Base-by-base conservation (phyloP, 2,329 filamentous ascomycete species). In the Fusarium stilboides region DNA sequence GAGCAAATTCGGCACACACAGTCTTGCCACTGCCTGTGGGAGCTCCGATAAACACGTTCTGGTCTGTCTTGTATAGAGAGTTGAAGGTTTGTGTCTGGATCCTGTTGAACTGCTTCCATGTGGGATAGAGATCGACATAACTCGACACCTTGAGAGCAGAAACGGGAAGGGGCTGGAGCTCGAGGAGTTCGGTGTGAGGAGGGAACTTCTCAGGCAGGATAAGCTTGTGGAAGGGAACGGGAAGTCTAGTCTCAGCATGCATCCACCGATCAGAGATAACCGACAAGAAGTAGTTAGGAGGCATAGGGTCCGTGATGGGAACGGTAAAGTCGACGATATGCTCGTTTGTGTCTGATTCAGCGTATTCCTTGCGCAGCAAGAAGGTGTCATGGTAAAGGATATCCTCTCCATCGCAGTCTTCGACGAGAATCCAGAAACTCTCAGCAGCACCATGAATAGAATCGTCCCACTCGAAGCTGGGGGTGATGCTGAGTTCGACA, bases 61-160 rank as follows among this genome's bases (percentile, higher is more conserved):
- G 94, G 77, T 98, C 93, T 1, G 93, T 92, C 47, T 92, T 91
- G 78, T 93, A 98, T 1, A 99, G 83, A 2, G 94, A 94, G 77
- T 97, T 97, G 85, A 98, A 99, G 0, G 94, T 93, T 78, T 99
- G 96, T 1, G 96, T 98, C 80, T 99, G 97, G 14, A 99, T 92
- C 78, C 96, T 96, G 84, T 99, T 99, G 85, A 99, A 99, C 67
- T 92, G 89, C 57, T 89, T 87, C 90, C 94, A 97, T 31, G 91
- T 85, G 5, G 93, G 90, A 77, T 98, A 99, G 20, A 99, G 82
- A 24, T 88, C 86, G 62, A 92, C 87, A 75, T 92, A 97, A 66
- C 97, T 94, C 66, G 92, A 89, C 20, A 88, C 88, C 85, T 98
- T 98, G 57, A 99, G 82, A 1, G 95, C 94, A 44, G 94, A 90